Conservation (phyloP, 2,329 filamentous ascomycete genomes). For the Simplicillium sp. region DNA sequence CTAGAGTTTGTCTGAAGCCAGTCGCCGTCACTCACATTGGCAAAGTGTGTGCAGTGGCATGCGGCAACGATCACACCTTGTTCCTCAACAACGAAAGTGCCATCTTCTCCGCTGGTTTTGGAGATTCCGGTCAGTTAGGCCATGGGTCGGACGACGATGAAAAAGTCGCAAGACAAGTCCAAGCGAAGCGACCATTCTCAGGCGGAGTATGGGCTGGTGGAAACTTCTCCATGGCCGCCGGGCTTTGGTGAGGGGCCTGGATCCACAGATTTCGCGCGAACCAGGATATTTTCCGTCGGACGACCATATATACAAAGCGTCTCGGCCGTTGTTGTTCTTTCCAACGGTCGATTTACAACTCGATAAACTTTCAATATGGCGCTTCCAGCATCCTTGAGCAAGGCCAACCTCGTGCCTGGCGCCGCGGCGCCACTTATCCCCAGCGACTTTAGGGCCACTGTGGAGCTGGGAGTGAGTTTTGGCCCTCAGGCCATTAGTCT, state of each 20-base stretch:
- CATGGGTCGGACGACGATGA: neutral
- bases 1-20: slow-evolving; percentile 45
- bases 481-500: slow-evolving; percentile 21
- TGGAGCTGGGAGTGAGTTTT: slow-evolving; percentile 26
- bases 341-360: neutral
- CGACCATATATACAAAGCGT: too few relatives aligned
- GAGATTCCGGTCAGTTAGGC: neutral
- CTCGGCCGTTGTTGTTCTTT: neutral
- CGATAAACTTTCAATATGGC: slow-evolving; percentile 1
- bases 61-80: neutral
- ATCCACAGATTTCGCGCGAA: too few relatives aligned
- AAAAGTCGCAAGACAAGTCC: neutral
- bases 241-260: too few relatives aligned
- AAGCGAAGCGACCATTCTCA: neutral
- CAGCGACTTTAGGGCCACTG: slow-evolving; percentile 28
- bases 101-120: neutral
- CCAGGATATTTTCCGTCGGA: too few relatives aligned
- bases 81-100: neutral
- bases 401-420: slow-evolving; percentile 29
- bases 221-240: too few relatives aligned
- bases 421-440: slow-evolving; percentile 29
- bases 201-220: too few relatives aligned
- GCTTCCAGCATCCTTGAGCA: slow-evolving; percentile 20
- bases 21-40: neutral
- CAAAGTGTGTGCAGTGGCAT: neutral